A percentile compares a stretch with the other conserved stretches of the same genome.
phyloP scores from a whole-genome alignment of 2,329 filamentous ascomycete genomes.

The Epichloe sylvatica region DNA sequence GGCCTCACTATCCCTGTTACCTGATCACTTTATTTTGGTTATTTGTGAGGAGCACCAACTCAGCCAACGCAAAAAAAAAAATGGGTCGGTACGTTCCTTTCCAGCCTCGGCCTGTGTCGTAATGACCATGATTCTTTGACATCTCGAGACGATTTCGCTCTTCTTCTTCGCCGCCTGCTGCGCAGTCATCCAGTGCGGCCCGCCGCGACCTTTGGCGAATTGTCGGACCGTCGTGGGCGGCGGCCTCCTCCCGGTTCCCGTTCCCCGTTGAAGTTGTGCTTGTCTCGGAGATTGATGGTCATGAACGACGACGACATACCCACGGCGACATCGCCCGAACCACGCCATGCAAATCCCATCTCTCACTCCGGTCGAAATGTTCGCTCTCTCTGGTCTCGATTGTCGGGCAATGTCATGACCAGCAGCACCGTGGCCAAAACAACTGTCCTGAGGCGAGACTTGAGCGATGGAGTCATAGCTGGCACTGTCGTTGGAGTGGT shows the following conservation, averaged over 20 bases:
- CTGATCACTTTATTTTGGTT: too few relatives aligned
- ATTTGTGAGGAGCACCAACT: too few relatives aligned
- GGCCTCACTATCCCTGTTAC: too few relatives aligned
- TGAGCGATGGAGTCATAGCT: slow-evolving; percentile 23
- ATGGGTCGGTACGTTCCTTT: neutral
- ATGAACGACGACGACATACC: slow-evolving; percentile 1
- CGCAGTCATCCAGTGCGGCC: neutral
- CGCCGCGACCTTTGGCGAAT: neutral
- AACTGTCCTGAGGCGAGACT: slow-evolving; percentile 13
- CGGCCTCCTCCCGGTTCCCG: neutral
- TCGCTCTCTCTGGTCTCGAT: neutral
- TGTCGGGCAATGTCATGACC: neutral
- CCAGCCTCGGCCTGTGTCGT: neutral
- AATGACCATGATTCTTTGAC: neutral
- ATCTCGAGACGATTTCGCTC: neutral
- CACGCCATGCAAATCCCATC: neutral
- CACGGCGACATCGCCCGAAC: neutral
- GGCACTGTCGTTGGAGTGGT: slow-evolving; percentile 24
- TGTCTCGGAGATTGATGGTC: neutral
- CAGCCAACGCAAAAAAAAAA: too few relatives aligned
- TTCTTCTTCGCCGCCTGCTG: neutral
- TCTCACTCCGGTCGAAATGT: neutral
- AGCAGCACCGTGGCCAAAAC: slow-evolving; percentile 5
- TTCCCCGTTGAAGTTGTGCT: neutral
- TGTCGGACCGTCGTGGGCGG: neutral